phyloP scores from a whole-genome alignment of 345 rosid species.

The Adansonia digitata region DNA sequence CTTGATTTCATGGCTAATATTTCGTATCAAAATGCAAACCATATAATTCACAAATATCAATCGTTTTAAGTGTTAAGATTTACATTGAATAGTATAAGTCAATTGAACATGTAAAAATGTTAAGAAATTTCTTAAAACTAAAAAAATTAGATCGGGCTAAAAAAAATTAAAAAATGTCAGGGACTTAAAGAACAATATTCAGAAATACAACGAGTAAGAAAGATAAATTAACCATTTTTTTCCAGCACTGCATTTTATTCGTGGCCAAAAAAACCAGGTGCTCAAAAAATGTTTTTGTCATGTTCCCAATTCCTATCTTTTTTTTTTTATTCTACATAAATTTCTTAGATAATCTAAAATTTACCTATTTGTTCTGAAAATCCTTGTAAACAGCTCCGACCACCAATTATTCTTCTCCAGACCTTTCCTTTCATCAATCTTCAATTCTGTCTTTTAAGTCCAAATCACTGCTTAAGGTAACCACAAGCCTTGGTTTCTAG shows the following conservation, averaged over 20 bases:
- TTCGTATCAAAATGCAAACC: no score
- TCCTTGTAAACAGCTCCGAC: conserved; percentile 28
- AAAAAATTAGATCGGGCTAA: background rate
- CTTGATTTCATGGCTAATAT: no score
- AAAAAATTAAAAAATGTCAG: background rate
- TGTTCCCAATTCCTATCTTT: background rate
- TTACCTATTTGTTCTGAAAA: conserved; percentile 9
- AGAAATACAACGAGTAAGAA: background rate
- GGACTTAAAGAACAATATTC: background rate
- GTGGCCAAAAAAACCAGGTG: background rate
- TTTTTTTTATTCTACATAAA: background rate
- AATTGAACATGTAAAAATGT: background rate
- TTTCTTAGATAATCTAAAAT: background rate
- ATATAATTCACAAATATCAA: no score
- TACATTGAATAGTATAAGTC: no score
- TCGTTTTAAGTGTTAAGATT: no score
- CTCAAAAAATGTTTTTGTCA: conserved; percentile 5
- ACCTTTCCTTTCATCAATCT: conserved; percentile 21
- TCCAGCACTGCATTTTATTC: background rate
- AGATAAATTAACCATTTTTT: background rate
- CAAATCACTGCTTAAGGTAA: conserved; percentile 9
- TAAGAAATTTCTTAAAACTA: background rate
- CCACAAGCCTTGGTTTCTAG: background rate
- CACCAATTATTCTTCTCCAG: conserved; percentile 32
- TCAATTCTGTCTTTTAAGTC: background rate